These are phyloP conservation scores for Cenchrus purpureus DNA, from an alignment of 176 grass and related monocot species.

Conservation along the genomic window DNA sequence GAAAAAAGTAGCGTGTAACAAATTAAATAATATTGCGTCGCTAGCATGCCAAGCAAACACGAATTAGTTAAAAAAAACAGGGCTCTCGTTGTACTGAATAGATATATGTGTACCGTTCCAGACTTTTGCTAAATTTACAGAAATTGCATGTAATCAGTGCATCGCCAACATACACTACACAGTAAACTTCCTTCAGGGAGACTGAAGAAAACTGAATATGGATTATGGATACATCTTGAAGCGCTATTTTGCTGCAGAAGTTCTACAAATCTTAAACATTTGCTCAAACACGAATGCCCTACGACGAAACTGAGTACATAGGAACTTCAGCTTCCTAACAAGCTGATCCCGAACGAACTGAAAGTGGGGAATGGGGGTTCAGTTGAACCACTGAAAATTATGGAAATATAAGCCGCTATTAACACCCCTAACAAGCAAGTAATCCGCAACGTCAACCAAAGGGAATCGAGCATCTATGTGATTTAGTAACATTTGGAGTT, in stretches of 20 bases:
- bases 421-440: background rate
- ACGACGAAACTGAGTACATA: too few species aligned
- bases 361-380: background rate
- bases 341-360: background rate
- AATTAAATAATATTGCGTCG: background rate
- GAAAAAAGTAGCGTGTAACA: background rate
- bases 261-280: background rate
- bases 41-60: background rate
- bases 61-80: background rate
- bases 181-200: constrained; percentile 1
- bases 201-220: background rate
- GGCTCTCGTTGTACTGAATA: background rate
- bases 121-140: background rate
- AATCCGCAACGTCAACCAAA: background rate
- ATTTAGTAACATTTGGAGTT: background rate
- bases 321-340: too few species aligned
- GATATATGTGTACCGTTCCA: background rate
- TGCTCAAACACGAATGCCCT: too few species aligned
- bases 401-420: background rate
- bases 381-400: background rate
- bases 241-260: background rate
- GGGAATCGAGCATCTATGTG: background rate
- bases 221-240: background rate
- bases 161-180: background rate
- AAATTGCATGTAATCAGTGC: background rate